Evolutionary conservation across 176 grass and related monocot genomes (phyloP).

Genomic region (Hordeum vulgare): DNA sequence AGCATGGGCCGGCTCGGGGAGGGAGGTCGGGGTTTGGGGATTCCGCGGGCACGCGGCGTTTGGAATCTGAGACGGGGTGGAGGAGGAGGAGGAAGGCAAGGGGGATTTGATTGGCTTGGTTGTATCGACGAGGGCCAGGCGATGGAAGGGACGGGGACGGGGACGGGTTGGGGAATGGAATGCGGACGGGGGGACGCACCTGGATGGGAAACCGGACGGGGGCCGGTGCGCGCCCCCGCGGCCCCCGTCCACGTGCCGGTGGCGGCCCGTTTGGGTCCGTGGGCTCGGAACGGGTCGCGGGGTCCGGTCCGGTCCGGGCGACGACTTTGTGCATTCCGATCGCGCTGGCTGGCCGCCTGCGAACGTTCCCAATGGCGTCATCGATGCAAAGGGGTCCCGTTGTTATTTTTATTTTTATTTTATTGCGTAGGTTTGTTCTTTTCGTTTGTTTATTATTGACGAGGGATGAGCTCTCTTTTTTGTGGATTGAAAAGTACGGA

Average conservation of each 20-base stretch:
- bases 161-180: constrained; percentile 1
- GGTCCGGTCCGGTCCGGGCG: background rate
- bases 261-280: background rate
- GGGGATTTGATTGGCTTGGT: constrained; percentile 15
- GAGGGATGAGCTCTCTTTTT: background rate
- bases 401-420: background rate
- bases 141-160: background rate
- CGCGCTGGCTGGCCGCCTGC: background rate
- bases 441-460: background rate
- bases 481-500: background rate
- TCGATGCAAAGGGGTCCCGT: background rate
- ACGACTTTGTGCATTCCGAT: background rate
- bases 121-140: background rate
- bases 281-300: background rate
- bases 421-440: background rate
- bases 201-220: constrained; percentile 41
- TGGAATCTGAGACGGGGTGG: constrained; percentile 11
- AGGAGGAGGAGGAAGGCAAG: background rate
- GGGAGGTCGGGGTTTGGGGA: background rate
- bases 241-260: background rate
- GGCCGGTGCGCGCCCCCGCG: background rate
- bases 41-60: background rate
- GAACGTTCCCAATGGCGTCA: background rate
- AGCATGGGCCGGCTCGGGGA: background rate
- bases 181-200: constrained; percentile 37